phyloP scores from a whole-genome alignment of 805 yeast species.

The Candida sonorensis region DNA sequence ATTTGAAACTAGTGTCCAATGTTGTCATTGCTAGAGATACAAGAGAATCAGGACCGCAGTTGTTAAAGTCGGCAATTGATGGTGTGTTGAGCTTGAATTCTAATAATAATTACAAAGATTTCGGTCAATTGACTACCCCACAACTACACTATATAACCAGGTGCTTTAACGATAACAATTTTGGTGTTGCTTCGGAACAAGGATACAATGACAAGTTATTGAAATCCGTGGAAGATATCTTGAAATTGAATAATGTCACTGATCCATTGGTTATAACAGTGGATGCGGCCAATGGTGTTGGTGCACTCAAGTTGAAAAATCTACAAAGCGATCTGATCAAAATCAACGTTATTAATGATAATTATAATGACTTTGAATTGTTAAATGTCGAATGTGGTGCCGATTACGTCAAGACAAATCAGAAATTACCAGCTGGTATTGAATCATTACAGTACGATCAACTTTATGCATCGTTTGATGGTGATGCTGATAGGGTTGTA shows the following conservation, averaged over 20 bases:
- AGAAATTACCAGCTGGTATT: slow-evolving; percentile 62
- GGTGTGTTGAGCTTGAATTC: slow-evolving; percentile 50
- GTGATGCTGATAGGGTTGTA: slow-evolving; percentile 94
- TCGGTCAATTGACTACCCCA: slow-evolving; percentile 82
- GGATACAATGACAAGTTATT: slow-evolving; percentile 69
- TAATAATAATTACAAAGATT: slow-evolving; percentile 43
- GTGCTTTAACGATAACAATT: slow-evolving; percentile 54
- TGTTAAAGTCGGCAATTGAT: slow-evolving; percentile 51
- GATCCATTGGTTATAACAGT: slow-evolving; percentile 41
- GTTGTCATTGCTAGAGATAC: slow-evolving; percentile 83
- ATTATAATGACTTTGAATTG: slow-evolving; percentile 43
- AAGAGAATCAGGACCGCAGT: slow-evolving; percentile 70
- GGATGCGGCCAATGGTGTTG: slow-evolving; percentile 97
- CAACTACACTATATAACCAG: slow-evolving; percentile 86
- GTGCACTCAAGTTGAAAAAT: slow-evolving; percentile 63
- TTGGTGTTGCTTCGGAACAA: slow-evolving; percentile 55
- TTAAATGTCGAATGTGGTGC: slow-evolving; percentile 89
- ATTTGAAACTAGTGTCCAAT: slow-evolving; percentile 32
- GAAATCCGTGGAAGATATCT: slow-evolving; percentile 42
- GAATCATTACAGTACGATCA: slow-evolving; percentile 32
- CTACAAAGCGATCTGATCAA: slow-evolving; percentile 36
- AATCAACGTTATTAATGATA: slow-evolving; percentile 43
- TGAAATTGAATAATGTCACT: slow-evolving; percentile 20
- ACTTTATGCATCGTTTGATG: slow-evolving; percentile 83
- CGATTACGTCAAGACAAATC: slow-evolving; percentile 89